A percentile compares a stretch with the other conserved stretches of the same genome.
These are phyloP conservation scores for Tephrocybe sp. DNA, from an alignment of 768 basidiomycete species.

Conservation along the genomic window DNA sequence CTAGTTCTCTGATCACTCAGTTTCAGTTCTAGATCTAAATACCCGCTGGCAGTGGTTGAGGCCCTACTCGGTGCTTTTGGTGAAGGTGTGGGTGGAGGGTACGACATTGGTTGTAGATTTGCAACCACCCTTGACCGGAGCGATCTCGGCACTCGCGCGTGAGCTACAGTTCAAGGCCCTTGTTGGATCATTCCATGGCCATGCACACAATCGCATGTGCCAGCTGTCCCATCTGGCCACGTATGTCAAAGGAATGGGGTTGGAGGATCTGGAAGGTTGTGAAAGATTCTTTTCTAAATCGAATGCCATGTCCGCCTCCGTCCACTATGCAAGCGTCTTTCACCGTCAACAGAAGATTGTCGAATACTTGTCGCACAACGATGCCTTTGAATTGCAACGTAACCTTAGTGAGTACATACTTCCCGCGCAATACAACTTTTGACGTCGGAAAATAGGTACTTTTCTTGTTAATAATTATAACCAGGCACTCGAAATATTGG, in stretches of 20 bases:
- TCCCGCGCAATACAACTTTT: neutral
- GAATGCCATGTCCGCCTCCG: neutral
- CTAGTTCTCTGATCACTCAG: too few species aligned
- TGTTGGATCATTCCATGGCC: conserved; percentile 26
- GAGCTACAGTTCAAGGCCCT: conserved; percentile 6
- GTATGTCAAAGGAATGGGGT: neutral
- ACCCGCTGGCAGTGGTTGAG: conserved; percentile 22
- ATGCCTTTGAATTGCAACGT: neutral
- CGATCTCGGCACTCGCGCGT: conserved; percentile 14
- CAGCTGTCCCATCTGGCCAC: conserved; percentile 22
- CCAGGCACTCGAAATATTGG: conserved; percentile 1
- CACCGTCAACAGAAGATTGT: neutral
- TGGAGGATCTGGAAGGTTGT: neutral
- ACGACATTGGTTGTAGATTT: conserved; percentile 31
- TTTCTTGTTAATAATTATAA: conserved; percentile 6
- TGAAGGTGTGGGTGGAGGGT: conserved; percentile 21
- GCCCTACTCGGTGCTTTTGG: conserved; percentile 21
- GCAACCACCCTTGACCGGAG: conserved; percentile 20
- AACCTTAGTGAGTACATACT: neutral
- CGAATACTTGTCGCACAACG: neutral
- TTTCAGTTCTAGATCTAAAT: too few species aligned
- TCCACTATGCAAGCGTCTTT: neutral
- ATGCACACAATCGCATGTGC: conserved; percentile 29
- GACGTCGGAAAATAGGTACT: neutral
- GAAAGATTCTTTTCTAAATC: neutral